phyloP scores from a whole-genome alignment of 805 yeast species.

The Teunomyces cretensis region DNA sequence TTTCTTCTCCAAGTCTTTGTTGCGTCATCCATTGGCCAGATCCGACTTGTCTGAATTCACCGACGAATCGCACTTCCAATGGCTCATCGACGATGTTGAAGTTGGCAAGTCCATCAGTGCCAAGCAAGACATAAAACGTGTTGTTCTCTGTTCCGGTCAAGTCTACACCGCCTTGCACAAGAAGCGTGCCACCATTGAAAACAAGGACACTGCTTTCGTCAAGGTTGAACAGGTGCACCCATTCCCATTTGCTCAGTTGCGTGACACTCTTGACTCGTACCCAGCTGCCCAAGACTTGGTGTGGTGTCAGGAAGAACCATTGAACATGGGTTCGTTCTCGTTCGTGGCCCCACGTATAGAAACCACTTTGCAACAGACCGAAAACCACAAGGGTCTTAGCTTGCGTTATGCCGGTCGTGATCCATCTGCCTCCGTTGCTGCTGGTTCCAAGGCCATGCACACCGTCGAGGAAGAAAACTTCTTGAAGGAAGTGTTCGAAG shows the following conservation, averaged over 20 bases:
- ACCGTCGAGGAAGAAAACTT: slow-evolving; percentile 84
- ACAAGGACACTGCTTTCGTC: slow-evolving; percentile 83
- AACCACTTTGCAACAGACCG: slow-evolving; percentile 75
- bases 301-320: slow-evolving; percentile 98
- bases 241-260: slow-evolving; percentile 95
- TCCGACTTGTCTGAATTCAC: slow-evolving; percentile 81
- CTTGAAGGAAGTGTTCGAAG: slow-evolving; percentile 68
- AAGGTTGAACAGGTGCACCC: slow-evolving; percentile 96
- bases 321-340: slow-evolving; percentile 92
- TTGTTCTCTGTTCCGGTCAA: slow-evolving; percentile 88
- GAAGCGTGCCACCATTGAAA: slow-evolving; percentile 74
- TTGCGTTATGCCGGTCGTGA: slow-evolving; percentile 95
- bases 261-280: slow-evolving; percentile 77
- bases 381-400: slow-evolving; percentile 53
- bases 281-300: slow-evolving; percentile 85
- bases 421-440: slow-evolving; percentile 98
- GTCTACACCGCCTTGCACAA: slow-evolving; percentile 90
- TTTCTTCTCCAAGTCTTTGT: slow-evolving; percentile 88
- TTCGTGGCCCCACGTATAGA: slow-evolving; percentile 80
- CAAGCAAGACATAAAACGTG: slow-evolving; percentile 83
- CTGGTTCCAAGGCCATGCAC: slow-evolving; percentile 91
- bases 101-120: slow-evolving; percentile 73
- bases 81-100: slow-evolving; percentile 93
- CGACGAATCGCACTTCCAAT: slow-evolving; percentile 88
- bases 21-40: slow-evolving; percentile 97